Base-by-base conservation (phyloP, 495 filamentous ascomycete species). In the Annulohypoxylon nitens region DNA sequence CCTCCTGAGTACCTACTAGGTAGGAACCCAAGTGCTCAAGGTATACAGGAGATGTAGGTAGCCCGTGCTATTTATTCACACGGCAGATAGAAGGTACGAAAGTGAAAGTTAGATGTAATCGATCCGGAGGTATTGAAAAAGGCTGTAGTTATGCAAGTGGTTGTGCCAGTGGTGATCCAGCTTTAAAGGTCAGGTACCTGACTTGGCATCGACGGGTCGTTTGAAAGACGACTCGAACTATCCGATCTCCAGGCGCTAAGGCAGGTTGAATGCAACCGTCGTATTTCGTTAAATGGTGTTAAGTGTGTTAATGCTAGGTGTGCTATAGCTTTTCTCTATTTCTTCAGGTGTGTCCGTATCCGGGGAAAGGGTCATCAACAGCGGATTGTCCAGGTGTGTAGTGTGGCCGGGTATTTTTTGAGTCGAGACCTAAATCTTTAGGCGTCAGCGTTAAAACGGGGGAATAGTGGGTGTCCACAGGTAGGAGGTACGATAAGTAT, bases 351-450 rank as follows among this genome's bases (percentile, higher is more conserved):
- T 54, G 20, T 47, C 34, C 54, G 36, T 54, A 53, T 50, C 39
- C 45, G 16, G 58, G 55, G 26, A 33, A 45, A 43, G 33, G 47
- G 57, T 61, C 47, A 25, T 67, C 36, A 14, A 26, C 23, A 16
- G 50, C 50, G 23, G 50, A 0, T 11, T 39, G 6, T 39, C 36
- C 36, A 39, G 36, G 36, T 39, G 36, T 51, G 41, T 23, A 30
- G 30, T 30, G 30, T 30, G 30, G 30, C 48, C 8, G 16, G 48
- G 12, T 51, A 18, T 53, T 61, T 45, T 53, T 33, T n/a, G 30
- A 39, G 36, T 68, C 45, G 57, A 68, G 34, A 45, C 55, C 57
- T 61, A 47, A 47, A 61, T 43, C 45, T 61, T 68, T 34, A 20
- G 57, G 65, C 50, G 47, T 53, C 47, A 68, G 47, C 47, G 39